These are phyloP conservation scores for Aegilops speltoides DNA, from an alignment of 176 grass and related monocot species.

Conservation along the genomic window DNA sequence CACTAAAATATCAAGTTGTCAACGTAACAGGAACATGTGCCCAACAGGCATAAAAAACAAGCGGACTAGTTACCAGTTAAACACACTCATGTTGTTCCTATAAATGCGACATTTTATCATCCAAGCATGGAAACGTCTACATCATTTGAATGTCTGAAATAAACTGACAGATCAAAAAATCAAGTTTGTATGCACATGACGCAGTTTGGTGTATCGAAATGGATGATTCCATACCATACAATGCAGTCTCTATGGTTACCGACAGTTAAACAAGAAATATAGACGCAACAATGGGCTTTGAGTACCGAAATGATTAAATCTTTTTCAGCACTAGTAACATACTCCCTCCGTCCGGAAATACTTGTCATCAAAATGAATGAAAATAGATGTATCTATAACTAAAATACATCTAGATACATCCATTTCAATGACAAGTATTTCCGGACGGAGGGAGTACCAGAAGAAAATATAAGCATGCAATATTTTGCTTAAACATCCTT, in stretches of 20 bases:
- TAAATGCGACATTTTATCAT: not conserved
- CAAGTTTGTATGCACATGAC: no score
- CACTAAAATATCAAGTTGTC: not conserved
- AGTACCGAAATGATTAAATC: not conserved
- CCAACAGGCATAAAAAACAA: not conserved
- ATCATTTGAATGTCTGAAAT: constrained; percentile 24
- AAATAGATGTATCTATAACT: no score
- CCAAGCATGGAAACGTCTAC: not conserved
- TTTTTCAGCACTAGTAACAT: not conserved
- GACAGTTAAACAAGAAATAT: not conserved
- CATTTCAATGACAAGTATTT: no score
- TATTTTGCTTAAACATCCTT: not conserved
- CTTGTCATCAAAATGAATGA: no score
- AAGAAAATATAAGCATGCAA: not conserved
- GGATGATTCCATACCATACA: not conserved
- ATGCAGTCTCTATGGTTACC: not conserved
- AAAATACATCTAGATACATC: no score
- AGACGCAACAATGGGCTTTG: not conserved
- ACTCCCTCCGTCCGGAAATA: no score
- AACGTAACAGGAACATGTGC: not conserved
- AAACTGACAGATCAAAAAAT: constrained; percentile 12
- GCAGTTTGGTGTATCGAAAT: not conserved
- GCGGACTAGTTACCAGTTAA: not conserved
- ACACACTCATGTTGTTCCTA: not conserved
- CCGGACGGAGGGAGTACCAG: no score